These are phyloP conservation scores for Yamagishiella unicocca DNA, from an alignment of 139 green algal species.

Conservation along the genomic window DNA sequence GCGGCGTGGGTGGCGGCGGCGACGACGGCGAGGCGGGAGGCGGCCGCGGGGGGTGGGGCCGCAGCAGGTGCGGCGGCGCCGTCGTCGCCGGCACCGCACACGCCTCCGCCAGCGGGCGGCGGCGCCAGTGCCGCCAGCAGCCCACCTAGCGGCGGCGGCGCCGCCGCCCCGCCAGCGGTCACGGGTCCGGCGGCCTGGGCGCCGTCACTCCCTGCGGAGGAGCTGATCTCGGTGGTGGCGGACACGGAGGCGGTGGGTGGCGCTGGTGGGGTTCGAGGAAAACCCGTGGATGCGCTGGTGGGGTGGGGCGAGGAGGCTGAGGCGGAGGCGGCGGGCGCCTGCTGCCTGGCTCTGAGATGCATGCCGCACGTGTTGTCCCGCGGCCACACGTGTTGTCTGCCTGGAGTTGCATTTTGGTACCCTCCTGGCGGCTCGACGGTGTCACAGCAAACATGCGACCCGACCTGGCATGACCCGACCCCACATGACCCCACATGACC, in stretches of 20 bases:
- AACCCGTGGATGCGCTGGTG: neutral
- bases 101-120: neutral
- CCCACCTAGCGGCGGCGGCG: neutral
- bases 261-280: neutral
- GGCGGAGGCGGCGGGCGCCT: too few relatives aligned
- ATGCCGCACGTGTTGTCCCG: too few relatives aligned
- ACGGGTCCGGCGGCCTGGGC: slow-evolving; percentile 4
- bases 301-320: neutral
- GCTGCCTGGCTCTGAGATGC: too few relatives aligned
- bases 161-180: neutral
- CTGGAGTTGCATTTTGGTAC: too few relatives aligned
- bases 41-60: slow-evolving; percentile 5
- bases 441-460: too few relatives aligned
- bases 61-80: neutral
- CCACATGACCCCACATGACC: too few relatives aligned
- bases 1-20: slow-evolving; percentile 67
- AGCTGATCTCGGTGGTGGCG: slow-evolving; percentile 21
- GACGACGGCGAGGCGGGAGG: slow-evolving; percentile 40
- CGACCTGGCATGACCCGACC: too few relatives aligned
- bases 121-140: neutral
- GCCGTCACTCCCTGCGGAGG: neutral
- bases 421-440: too few relatives aligned
- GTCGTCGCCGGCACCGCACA: neutral
- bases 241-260: slow-evolving; percentile 27
- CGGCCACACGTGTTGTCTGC: too few relatives aligned